A percentile compares a stretch with the other conserved stretches of the same genome.
phyloP scores from a whole-genome alignment of 2,329 filamentous ascomycete species.

The Nigrospora oryzae region DNA sequence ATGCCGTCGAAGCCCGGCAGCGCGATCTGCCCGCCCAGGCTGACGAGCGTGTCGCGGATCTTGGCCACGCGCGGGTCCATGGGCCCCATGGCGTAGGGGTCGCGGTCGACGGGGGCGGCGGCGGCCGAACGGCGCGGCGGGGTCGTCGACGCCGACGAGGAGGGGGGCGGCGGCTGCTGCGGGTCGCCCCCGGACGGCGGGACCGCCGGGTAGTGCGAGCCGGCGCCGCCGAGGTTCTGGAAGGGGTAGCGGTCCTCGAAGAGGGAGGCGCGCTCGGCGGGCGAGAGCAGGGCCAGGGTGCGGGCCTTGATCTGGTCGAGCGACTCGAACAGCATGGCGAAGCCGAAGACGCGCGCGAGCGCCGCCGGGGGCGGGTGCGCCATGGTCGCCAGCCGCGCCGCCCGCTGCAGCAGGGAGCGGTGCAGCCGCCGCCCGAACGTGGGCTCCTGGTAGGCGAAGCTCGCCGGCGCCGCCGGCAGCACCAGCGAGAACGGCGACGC shows the following conservation, averaged over 20 bases:
- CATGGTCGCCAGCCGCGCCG: conserved; percentile 46
- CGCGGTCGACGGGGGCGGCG: conserved; percentile 6
- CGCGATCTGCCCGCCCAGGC: conserved; percentile 39
- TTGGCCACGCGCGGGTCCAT: conserved; percentile 31
- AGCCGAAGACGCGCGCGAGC: conserved; percentile 56
- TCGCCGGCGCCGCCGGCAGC: conserved; percentile 34
- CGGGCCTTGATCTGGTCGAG: conserved; percentile 36
- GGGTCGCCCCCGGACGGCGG: conserved; percentile 1
- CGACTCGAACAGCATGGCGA: conserved; percentile 55
- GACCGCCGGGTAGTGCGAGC: conserved; percentile 48
- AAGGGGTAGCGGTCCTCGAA: conserved; percentile 54
- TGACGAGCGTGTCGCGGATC: conserved; percentile 32
- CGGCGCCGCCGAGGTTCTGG: conserved; percentile 58
- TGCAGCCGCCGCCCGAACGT: conserved; percentile 66
- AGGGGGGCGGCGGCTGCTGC: not conserved
- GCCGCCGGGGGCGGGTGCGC: conserved; percentile 35
- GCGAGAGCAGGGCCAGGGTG: conserved; percentile 23
- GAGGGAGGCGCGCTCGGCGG: conserved; percentile 32
- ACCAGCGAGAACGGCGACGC: conserved; percentile 22
- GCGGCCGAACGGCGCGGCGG: not conserved
- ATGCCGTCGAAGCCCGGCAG: conserved; percentile 60
- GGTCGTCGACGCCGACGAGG: not conserved
- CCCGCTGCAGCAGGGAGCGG: conserved; percentile 55
- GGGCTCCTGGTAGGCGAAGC: conserved; percentile 54
- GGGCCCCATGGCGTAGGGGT: conserved; percentile 37